Evolutionary conservation across 1,284 basidiomycete species (phyloP).

Genomic region (Volvariella surrecta): DNA sequence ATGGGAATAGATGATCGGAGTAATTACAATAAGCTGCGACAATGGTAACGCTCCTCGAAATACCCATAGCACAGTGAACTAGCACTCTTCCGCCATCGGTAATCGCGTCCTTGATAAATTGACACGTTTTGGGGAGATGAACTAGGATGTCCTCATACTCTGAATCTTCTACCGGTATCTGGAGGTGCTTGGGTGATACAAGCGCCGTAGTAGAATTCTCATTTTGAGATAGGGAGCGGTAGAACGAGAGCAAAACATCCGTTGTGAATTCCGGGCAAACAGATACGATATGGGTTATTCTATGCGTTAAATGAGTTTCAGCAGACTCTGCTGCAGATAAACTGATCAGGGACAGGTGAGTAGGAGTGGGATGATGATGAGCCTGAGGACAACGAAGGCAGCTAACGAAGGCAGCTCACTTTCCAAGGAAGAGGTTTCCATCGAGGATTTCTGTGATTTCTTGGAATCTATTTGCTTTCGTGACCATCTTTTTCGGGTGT

Average conservation of each 20-base stretch:
- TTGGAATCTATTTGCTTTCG: too few species aligned
- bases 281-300: constrained; percentile 52
- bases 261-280: constrained; percentile 49
- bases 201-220: too few species aligned
- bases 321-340: constrained; percentile 37
- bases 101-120: constrained; percentile 46
- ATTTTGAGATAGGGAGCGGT: too few species aligned
- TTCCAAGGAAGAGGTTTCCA: constrained; percentile 44
- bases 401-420: constrained; percentile 26
- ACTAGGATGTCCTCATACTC: constrained; percentile 56
- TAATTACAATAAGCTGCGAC: constrained; percentile 54
- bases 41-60: constrained; percentile 62
- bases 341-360: constrained; percentile 22
- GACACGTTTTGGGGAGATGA: constrained; percentile 41
- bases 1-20: constrained; percentile 3
- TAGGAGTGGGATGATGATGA: constrained; percentile 2
- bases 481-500: too few species aligned
- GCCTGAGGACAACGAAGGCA: background rate
- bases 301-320: constrained; percentile 28
- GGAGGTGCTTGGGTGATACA: constrained; percentile 25
- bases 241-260: constrained; percentile 16
- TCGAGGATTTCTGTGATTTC: constrained; percentile 26
- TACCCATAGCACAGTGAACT: constrained; percentile 72
- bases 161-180: constrained; percentile 44
- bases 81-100: constrained; percentile 38